Conservation (phyloP, 2,329 filamentous ascomycete species). For the Ampelomyces quisqualis region DNA sequence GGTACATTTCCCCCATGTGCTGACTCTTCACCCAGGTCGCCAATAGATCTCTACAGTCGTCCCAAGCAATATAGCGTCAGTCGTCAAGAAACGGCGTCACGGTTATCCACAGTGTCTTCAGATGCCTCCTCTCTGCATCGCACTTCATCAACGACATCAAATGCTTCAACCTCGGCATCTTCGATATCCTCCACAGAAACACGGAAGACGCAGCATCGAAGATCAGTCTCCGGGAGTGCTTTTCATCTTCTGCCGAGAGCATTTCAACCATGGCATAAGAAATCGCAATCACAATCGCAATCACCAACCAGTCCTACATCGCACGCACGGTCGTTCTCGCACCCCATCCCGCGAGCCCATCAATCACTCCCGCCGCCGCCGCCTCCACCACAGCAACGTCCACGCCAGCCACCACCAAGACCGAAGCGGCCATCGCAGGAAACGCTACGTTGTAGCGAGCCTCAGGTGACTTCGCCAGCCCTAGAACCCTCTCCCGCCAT, state of each 20-base stretch:
- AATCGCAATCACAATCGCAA: slow-evolving; percentile 7
- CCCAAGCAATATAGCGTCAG: slow-evolving; percentile 1
- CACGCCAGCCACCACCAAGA: slow-evolving; percentile 1
- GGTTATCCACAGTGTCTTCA: slow-evolving; percentile 12
- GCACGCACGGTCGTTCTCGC: not conserved
- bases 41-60: slow-evolving; percentile 1
- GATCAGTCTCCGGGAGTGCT: slow-evolving; percentile 12
- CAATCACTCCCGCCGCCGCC: slow-evolving; percentile 1
- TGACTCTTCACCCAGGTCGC: slow-evolving; percentile 2
- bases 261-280: slow-evolving; percentile 19
- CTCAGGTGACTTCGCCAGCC: not conserved
- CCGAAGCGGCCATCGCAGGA: slow-evolving; percentile 3
- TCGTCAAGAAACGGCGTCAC: slow-evolving; percentile 4
- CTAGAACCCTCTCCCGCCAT: slow-evolving; percentile 4
- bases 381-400: slow-evolving; percentile 5
- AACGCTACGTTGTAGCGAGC: not conserved
- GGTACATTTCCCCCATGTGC: no score
- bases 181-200: slow-evolving; percentile 12
- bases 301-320: not conserved
- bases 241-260: slow-evolving; percentile 8
- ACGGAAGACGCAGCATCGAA: slow-evolving; percentile 13
- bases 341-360: not conserved
- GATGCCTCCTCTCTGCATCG: slow-evolving; percentile 15
- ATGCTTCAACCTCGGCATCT: slow-evolving; percentile 14
- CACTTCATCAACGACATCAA: slow-evolving; percentile 14